Conservation (phyloP, 768 basidiomycete genomes). For the Serpula lacrymans region DNA sequence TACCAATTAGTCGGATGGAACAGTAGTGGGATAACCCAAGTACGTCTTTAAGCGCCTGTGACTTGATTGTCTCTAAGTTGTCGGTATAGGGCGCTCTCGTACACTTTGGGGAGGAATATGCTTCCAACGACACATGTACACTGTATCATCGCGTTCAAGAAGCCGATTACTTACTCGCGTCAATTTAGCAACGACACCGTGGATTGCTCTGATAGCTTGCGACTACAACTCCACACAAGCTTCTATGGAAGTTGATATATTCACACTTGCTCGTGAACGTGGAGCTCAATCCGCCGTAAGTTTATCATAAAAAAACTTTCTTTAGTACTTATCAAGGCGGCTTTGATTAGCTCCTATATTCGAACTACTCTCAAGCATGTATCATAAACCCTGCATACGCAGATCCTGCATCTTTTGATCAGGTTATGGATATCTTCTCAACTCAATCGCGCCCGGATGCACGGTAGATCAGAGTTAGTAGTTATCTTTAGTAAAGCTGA, state of each 20-base stretch:
- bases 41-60: conserved; percentile 24
- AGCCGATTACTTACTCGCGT: conserved; percentile 10
- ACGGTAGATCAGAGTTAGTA: conserved; percentile 34
- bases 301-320: too few relatives aligned
- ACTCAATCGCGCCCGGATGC: conserved; percentile 62
- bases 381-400: conserved; percentile 72
- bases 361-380: conserved; percentile 67
- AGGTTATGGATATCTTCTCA: conserved; percentile 74
- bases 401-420: conserved; percentile 58
- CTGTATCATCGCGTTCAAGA: conserved; percentile 28
- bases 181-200: conserved; percentile 67
- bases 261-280: conserved; percentile 72
- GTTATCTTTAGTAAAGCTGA: conserved; percentile 3
- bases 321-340: conserved; percentile 1
- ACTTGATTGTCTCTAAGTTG: conserved; percentile 4
- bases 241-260: conserved; percentile 64
- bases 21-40: conserved; percentile 54
- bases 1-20: conserved; percentile 54
- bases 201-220: conserved; percentile 88
- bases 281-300: conserved; percentile 81
- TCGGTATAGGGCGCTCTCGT: conserved; percentile 68
- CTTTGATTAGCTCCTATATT: conserved; percentile 66
- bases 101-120: conserved; percentile 70
- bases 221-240: conserved; percentile 71
- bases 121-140: conserved; percentile 46